Base-by-base conservation (phyloP, 2,329 filamentous ascomycete species). In the Neonectria hederae region DNA sequence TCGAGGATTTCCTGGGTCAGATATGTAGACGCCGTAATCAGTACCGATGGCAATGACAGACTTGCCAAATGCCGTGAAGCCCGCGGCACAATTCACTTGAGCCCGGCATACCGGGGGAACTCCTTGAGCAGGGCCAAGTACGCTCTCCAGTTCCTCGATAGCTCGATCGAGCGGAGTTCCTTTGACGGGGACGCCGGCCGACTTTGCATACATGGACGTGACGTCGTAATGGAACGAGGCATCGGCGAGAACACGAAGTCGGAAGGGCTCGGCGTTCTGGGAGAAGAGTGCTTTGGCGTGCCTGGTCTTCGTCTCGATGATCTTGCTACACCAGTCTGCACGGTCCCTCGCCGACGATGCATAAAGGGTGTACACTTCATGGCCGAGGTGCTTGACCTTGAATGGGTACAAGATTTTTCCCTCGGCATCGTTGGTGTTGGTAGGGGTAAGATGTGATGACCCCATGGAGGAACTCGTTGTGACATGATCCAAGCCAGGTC, bases 251-350 rank as follows among this genome's bases (percentile, higher is more conserved):
- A 99, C 94, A 22, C 93, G 90, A 8, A 99, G 83, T 54, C 93
- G 87, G 86, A 99, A 99, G 0, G 96, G 96, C 77, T 99, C 96
- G 0, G 96, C 95, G 75, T 98, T 97, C 75, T 99, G 96, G 4
- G 92, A 89, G 78, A 92, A 92, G 5, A 98, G 83, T 3, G 94
- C 92, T 55, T 93, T 91, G 22, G 96, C 96, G 76, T 99, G 94
- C 63, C 91, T 90, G 7, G 94, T 97, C 83, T 99, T 99, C 32
- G 96, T 96, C 78, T 97, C 92, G 49, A 97, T 90, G 72, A 99
- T 97, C 79, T 94, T 97, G 68, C 89, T 89, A 74, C 93, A 97
- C 97, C 97, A 99, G 53, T 97, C 93, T 66, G 89, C 85, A 62
- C 96, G 87, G 72, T 90, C 91, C 65, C 90, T 86, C 2, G 90